phyloP scores from a whole-genome alignment of 164 flowering plant species.

The Protea cynaroides region DNA sequence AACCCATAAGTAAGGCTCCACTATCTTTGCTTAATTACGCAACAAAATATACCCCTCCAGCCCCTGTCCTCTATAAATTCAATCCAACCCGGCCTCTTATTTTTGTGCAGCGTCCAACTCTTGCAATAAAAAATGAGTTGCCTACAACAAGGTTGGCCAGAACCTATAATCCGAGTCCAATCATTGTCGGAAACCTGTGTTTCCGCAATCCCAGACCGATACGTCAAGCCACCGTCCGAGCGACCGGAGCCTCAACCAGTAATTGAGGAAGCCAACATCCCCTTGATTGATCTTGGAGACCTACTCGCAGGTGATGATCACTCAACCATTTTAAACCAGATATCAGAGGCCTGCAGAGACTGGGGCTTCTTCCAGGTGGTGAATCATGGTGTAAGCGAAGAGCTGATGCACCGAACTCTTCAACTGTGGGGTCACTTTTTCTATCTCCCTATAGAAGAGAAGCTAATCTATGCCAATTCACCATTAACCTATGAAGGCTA shows the following conservation, averaged over 20 bases:
- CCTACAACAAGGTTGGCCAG: conserved; percentile 68
- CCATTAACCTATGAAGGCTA: conserved; percentile 80
- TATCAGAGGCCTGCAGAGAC: conserved; percentile 53
- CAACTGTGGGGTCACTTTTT: conserved; percentile 68
- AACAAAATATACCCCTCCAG: no score
- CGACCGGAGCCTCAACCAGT: no score
- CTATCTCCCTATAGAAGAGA: conserved; percentile 45
- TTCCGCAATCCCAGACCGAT: conserved; percentile 47
- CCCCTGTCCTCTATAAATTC: neutral
- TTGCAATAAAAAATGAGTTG: conserved; percentile 19
- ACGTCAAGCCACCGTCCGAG: conserved; percentile 60
- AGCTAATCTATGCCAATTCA: conserved; percentile 52
- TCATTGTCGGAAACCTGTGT: conserved; percentile 55
- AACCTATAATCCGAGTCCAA: conserved; percentile 82
- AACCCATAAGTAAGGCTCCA: no score
- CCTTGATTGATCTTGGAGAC: conserved; percentile 54
- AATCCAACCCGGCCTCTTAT: neutral
- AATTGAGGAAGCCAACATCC: conserved; percentile 53
- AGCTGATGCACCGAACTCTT: conserved; percentile 41
- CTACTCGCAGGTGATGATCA: neutral
- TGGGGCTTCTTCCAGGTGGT: conserved; percentile 90
- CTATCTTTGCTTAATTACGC: no score
- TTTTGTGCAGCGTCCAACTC: no score
- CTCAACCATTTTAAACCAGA: conserved; percentile 6
- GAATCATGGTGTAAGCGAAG: conserved; percentile 65